Evolutionary conservation across 2,329 filamentous ascomycete species (phyloP).

Genomic region (Tolypocladium guangdongense): DNA sequence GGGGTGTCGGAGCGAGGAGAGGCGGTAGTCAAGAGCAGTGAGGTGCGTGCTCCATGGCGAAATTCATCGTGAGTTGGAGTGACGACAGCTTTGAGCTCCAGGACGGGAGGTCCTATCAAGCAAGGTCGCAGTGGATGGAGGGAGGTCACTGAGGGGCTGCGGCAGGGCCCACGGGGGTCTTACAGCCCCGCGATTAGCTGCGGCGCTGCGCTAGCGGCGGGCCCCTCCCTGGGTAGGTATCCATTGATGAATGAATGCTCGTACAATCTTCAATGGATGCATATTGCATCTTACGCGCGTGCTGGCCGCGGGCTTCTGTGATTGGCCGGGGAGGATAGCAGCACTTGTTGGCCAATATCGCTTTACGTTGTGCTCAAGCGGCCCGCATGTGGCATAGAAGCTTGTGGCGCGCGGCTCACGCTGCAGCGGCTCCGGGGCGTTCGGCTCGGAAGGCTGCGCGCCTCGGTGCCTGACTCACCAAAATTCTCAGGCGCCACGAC

Average conservation of each 20-base stretch:
- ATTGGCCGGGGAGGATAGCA: too few species aligned
- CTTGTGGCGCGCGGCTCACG: too few species aligned
- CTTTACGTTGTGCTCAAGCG: too few species aligned
- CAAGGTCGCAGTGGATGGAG: not conserved
- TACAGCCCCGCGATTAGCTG: not conserved
- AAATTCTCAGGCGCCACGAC: not conserved
- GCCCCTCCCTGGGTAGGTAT: too few species aligned
- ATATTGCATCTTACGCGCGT: too few species aligned
- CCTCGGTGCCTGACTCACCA: not conserved
- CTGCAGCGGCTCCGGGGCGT: too few species aligned
- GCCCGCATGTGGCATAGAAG: not conserved
- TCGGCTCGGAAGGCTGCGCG: not conserved
- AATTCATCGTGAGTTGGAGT: not conserved
- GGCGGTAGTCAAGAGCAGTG: not conserved
- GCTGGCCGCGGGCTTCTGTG: too few species aligned
- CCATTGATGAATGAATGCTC: too few species aligned
- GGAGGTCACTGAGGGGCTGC: not conserved
- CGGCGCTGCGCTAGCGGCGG: too few species aligned
- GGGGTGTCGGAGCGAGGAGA: not conserved
- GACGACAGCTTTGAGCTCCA: not conserved
- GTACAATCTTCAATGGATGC: too few species aligned
- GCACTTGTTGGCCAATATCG: too few species aligned
- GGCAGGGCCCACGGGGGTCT: too few species aligned
- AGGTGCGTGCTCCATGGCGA: not conserved
- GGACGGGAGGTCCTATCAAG: not conserved